Evolutionary conservation across 2,329 filamentous ascomycete genomes (phyloP), one percentile per base, ranked within the genome.

Genomic region (Phialophora tarda): DNA sequence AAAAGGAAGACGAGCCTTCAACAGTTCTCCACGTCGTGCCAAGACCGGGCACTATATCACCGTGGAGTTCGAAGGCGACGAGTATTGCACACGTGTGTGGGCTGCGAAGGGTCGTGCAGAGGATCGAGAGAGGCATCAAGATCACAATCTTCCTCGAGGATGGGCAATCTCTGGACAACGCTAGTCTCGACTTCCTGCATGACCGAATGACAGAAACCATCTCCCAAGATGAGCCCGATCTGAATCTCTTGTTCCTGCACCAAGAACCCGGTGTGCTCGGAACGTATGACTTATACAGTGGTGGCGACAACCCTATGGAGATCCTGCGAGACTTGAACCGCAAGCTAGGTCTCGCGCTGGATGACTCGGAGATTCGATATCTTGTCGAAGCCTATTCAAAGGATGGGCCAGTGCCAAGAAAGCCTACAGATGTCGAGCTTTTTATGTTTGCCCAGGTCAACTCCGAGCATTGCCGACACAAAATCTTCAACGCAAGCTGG

Each of bases 401-500:
- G 44, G 85, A 88, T 32, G 84, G 84, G 3, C 78, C 82, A 59
- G 81, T 87, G 58, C 84, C 84, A 12, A 77, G 84, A 68, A 82
- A 89, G 57, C 92, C 92, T 0, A 89, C 93, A 67, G 95, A 98
- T 77, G 91, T 98, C 53, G 95, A 99, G 81, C 85, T 98, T 24
- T 98, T 98, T 84, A 98, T 98, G 95, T 99, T 98, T 78, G 94
- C 94, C 17, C 95, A 99, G 80, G 94, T 99, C 77, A 98, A 98
- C 82, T 98, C 94, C 2, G 95, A 99, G 83, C 94, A 98, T 79
- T 97, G 87, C 75, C 81, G 87, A 65, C 87, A 89, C 76, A 96
- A 97, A 83, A 91, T 96, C 74, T 99, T 99, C 86, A 99, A 99
- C 78, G 93, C 95, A 30, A 89, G 89, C 66, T 99, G 95, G 92